Percentiles rank a stretch among this genome's conserved stretches.
phyloP scores from a whole-genome alignment of 371 early-diverging fungal genomes.

The Apophysomyces sp. region DNA sequence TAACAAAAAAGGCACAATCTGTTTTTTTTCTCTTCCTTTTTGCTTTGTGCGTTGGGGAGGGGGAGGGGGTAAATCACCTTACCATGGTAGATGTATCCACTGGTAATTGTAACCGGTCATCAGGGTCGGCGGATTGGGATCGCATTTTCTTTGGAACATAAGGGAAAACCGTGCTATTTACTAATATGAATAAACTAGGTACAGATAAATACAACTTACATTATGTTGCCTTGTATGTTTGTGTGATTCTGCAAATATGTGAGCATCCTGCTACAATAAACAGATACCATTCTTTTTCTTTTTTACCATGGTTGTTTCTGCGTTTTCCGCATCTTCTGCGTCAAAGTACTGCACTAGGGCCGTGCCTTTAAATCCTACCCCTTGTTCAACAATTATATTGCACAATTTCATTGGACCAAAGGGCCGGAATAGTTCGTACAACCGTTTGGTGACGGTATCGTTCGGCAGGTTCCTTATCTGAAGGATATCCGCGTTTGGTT shows the following conservation, averaged over 20 bases:
- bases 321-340: slow-evolving; percentile 31
- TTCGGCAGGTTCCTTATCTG: slow-evolving; percentile 38
- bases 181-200: neutral
- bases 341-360: slow-evolving; percentile 51
- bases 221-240: neutral
- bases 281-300: neutral
- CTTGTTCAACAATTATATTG: slow-evolving; percentile 37
- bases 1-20: neutral
- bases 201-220: neutral
- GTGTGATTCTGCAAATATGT: neutral
- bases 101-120: neutral
- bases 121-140: slow-evolving; percentile 8
- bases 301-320: slow-evolving; percentile 38
- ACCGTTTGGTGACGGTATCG: slow-evolving; percentile 24
- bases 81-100: neutral
- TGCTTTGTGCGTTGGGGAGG: too few species aligned
- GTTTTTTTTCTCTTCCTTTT: too few species aligned
- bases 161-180: slow-evolving; percentile 11
- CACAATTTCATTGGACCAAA: slow-evolving; percentile 50
- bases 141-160: slow-evolving; percentile 16
- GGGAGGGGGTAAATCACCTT: neutral
- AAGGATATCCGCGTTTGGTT: slow-evolving; percentile 33
- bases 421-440: slow-evolving; percentile 46
- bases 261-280: neutral
- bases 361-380: slow-evolving; percentile 29